These are phyloP conservation scores for Yamadazyma laniorum DNA, from an alignment of 805 yeast genomes.

Conservation along the genomic window DNA sequence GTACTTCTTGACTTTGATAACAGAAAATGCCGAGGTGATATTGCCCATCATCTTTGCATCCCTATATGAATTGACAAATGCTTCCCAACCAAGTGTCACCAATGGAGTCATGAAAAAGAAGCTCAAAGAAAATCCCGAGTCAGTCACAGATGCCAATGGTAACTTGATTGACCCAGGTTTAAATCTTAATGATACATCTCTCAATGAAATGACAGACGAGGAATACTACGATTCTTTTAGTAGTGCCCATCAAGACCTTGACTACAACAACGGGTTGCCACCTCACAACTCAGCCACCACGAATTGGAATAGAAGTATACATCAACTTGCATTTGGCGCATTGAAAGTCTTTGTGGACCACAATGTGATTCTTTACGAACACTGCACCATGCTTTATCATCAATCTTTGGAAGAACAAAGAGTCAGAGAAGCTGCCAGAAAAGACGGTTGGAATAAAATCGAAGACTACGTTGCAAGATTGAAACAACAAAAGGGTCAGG, in stretches of 20 bases:
- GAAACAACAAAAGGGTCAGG: constrained; percentile 4
- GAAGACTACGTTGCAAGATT: constrained; percentile 37
- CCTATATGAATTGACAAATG: constrained; percentile 74
- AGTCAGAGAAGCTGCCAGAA: constrained; percentile 58
- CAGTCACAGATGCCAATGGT: constrained; percentile 43
- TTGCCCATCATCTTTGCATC: constrained; percentile 90
- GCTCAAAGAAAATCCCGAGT: constrained; percentile 35
- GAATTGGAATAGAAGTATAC: constrained; percentile 94
- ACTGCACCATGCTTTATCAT: constrained; percentile 84
- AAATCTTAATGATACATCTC: constrained; percentile 18
- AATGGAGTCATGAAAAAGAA: constrained; percentile 41
- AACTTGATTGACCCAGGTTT: constrained; percentile 39
- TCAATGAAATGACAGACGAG: constrained; percentile 35
- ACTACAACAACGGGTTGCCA: constrained; percentile 29
- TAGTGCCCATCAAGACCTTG: constrained; percentile 30
- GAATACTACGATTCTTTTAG: constrained; percentile 44
- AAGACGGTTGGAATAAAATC: constrained; percentile 68
- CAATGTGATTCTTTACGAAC: constrained; percentile 86
- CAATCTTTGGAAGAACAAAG: constrained; percentile 74
- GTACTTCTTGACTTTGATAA: constrained; percentile 82
- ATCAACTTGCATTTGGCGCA: constrained; percentile 86
- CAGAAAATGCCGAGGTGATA: constrained; percentile 89
- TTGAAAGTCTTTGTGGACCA: constrained; percentile 89
- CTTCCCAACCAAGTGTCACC: constrained; percentile 44
- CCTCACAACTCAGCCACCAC: constrained; percentile 48